phyloP scores from a whole-genome alignment of 2,329 filamentous ascomycete genomes.

The Phialophora tarda region DNA sequence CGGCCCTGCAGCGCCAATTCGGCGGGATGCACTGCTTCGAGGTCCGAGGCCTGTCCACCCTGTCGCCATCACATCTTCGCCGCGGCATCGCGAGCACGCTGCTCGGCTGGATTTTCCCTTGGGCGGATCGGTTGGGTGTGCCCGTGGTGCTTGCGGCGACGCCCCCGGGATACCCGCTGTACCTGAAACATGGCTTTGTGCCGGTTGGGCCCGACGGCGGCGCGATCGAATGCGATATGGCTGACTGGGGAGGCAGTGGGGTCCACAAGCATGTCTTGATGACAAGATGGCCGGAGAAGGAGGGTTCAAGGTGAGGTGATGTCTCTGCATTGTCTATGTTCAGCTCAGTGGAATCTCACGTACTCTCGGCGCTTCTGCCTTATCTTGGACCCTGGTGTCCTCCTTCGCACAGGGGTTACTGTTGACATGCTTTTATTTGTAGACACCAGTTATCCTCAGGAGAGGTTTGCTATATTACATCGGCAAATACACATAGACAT shows the following conservation, averaged over 20 bases:
- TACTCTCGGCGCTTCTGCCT: no score
- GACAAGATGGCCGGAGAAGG: constrained; percentile 13
- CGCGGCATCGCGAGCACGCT: constrained; percentile 26
- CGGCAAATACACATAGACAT: no score
- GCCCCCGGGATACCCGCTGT: constrained; percentile 22
- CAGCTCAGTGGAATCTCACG: no score
- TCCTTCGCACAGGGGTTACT: no score
- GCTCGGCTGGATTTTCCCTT: constrained; percentile 22
- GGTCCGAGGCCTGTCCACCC: constrained; percentile 18
- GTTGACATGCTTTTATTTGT: neutral
- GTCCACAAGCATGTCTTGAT: constrained; percentile 28
- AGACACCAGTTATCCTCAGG: neutral
- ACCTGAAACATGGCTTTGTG: constrained; percentile 26
- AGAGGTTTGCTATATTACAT: neutral
- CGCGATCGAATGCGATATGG: constrained; percentile 25
- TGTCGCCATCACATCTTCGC: constrained; percentile 23
- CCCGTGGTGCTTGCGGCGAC: constrained; percentile 27
- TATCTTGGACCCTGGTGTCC: no score
- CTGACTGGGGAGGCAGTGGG: constrained; percentile 23
- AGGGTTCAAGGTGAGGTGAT: no score
- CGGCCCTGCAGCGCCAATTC: constrained; percentile 15
- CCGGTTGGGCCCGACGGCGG: constrained; percentile 15
- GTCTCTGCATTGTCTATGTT: no score
- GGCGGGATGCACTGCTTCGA: constrained; percentile 27
- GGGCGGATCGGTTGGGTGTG: constrained; percentile 19